Percentiles rank a stretch among this genome's conserved stretches.
Conservation (phyloP, 768 basidiomycete genomes). For the Leccinum aurantiacum region DNA sequence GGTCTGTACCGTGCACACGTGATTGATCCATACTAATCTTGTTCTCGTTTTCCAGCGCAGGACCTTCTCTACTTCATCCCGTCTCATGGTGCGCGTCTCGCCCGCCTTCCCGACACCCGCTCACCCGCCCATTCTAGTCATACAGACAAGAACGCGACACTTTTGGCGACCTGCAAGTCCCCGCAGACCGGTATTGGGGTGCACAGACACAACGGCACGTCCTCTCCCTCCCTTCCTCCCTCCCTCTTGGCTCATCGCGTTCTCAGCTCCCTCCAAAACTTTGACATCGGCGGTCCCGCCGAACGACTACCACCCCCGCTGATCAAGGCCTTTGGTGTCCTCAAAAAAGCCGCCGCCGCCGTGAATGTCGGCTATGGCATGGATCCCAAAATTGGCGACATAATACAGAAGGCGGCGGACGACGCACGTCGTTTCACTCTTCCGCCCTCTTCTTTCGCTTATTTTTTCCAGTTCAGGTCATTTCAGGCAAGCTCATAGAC, state of each 20-base stretch:
- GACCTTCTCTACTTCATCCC: constrained; percentile 32
- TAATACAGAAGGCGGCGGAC: constrained; percentile 91
- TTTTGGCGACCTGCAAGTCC: constrained; percentile 92
- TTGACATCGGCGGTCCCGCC: constrained; percentile 94
- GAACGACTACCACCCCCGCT: constrained; percentile 94
- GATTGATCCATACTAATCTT: constrained; percentile 12
- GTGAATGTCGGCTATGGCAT: constrained; percentile 91
- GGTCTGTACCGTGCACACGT: constrained; percentile 23
- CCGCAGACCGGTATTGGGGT: constrained; percentile 91
- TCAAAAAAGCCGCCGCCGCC: constrained; percentile 94
- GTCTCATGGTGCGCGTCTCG: constrained; percentile 35
- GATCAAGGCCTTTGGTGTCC: constrained; percentile 95
- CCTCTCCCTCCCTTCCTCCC: background rate
- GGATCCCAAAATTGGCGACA: constrained; percentile 81
- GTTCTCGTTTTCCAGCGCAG: background rate
- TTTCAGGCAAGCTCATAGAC: constrained; percentile 89
- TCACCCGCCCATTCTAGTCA: constrained; percentile 39
- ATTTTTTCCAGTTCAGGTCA: constrained; percentile 59
- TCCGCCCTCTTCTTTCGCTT: background rate
- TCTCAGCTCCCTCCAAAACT: constrained; percentile 87
- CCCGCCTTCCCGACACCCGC: background rate
- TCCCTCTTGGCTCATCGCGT: constrained; percentile 11
- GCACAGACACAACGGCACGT: constrained; percentile 92
- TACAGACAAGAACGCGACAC: constrained; percentile 89
- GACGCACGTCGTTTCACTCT: constrained; percentile 54